Conservation (phyloP, 176 grass and related monocot genomes). For the Avena insularis region DNA sequence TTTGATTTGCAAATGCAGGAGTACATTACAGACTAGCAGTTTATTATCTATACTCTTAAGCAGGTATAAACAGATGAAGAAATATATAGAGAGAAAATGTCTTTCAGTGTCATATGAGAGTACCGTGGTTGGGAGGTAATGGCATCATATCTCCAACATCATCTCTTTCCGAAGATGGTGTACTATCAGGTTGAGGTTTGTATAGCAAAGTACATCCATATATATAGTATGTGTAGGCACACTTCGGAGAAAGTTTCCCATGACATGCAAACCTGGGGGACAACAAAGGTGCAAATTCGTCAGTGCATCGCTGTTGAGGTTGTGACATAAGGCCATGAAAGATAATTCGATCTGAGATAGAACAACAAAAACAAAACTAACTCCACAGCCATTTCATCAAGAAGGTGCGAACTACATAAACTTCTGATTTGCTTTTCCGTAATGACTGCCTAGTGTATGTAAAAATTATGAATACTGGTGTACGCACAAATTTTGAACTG, state of each 20-base stretch:
- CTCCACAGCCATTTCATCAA: neutral
- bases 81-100: neutral
- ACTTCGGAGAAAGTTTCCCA: conserved; percentile 81
- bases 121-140: neutral
- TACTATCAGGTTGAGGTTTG: neutral
- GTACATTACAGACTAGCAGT: neutral
- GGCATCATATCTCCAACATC: neutral
- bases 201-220: neutral
- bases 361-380: neutral
- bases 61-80: neutral
- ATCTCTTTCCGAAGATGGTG: neutral
- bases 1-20: neutral
- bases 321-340: neutral
- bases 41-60: neutral
- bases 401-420: neutral
- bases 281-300: neutral
- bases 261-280: conserved; percentile 51
- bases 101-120: neutral
- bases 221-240: conserved; percentile 52
- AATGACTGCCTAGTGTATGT: neutral
- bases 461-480: neutral
- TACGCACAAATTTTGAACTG: neutral
- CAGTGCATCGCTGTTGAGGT: neutral
- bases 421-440: neutral
- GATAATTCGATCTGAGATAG: neutral